Base-by-base conservation (phyloP, 352 stramenopile species). In the Blastocystis sp. region DNA sequence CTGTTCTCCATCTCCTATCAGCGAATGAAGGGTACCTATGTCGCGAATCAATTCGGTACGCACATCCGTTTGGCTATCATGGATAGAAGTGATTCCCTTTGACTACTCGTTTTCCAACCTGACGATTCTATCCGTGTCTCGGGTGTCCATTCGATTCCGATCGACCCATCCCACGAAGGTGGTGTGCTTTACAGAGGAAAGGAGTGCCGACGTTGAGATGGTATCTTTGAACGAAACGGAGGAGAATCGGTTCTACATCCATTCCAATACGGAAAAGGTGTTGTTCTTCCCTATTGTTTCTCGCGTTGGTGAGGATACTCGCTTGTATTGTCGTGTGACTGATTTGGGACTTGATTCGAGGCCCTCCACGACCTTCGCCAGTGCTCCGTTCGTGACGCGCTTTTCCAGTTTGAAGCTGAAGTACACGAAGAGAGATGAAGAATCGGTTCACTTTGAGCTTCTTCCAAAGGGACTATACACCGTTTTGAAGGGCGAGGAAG, bases 101-200 rank as follows among this genome's bases (percentile, higher is more conserved):
- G 50, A 85, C 2, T 85, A 59, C 66, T 85, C 74, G 6, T 59
- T 85, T 55, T 45, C 74, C 10, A 85, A 85, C 70, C n/a, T 69
- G 45, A 67, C 51, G 31, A 16, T 85, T 45, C 21, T 66, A 26
- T 69, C 74, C 29, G 24, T 16, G n/a, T 41, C 50, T 59, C 16
- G 50, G 6, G 29, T 85, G 13, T 26, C 55, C 2, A 69, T 67
- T 85, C 33, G 24, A 6, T 85, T 69, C 45, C n/a, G 31, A 12
- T 24, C 74, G 66, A 55, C 59, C 16, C 74, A 85, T 51, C 74
- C 74, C 24, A 29, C 74, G 4, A 85, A 85, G 66, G 74, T 85
- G 37, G 74, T 85, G 65, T 85, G 74, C 74, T 26, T 85, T 26
- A 63, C 45, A 21, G 50, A 51, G 50, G 45, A 55, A 55, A 55